Percentiles rank a stretch among this genome's conserved stretches.
Conservation (phyloP, 306 rosid species). For the Medicago ruthenica region DNA sequence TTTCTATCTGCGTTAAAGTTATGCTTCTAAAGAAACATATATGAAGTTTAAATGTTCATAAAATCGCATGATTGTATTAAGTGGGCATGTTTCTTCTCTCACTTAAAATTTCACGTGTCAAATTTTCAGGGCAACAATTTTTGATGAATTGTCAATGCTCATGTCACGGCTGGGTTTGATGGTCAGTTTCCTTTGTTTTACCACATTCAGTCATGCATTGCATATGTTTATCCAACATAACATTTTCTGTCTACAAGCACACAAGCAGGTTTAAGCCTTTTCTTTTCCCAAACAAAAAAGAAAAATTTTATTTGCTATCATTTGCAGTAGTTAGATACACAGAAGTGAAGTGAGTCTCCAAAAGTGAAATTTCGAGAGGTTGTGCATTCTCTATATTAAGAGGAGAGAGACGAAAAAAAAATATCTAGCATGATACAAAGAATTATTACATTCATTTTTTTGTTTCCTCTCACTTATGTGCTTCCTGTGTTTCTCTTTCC, state of each 20-base stretch:
- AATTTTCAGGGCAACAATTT: conserved; percentile 67
- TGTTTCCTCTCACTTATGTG: conserved; percentile 11
- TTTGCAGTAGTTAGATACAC: conserved; percentile 29
- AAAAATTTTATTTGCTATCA: conserved; percentile 7
- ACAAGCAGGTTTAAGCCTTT: not conserved
- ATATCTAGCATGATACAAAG: conserved; percentile 12
- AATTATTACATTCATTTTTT: conserved; percentile 6
- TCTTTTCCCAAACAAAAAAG: not conserved
- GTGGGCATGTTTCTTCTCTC: conserved; percentile 29
- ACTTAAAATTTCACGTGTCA: conserved; percentile 29
- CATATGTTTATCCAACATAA: conserved; percentile 6
- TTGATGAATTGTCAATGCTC: conserved; percentile 76
- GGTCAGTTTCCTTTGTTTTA: conserved; percentile 61
- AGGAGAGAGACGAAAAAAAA: conserved; percentile 11
- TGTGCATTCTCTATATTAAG: conserved; percentile 32
- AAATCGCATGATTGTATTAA: conserved; percentile 21
- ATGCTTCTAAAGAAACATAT: conserved; percentile 27
- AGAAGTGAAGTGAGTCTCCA: conserved; percentile 37
- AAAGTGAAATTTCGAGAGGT: conserved; percentile 17
- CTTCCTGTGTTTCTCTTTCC: conserved; percentile 44
- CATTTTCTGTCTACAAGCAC: not conserved
- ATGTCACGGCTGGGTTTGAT: conserved; percentile 60
- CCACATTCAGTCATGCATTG: conserved; percentile 27
- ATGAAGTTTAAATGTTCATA: conserved; percentile 22
- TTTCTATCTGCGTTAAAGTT: conserved; percentile 31